phyloP scores from a whole-genome alignment of 2,329 filamentous ascomycete species.

The Emmonsiellopsis sp. region DNA sequence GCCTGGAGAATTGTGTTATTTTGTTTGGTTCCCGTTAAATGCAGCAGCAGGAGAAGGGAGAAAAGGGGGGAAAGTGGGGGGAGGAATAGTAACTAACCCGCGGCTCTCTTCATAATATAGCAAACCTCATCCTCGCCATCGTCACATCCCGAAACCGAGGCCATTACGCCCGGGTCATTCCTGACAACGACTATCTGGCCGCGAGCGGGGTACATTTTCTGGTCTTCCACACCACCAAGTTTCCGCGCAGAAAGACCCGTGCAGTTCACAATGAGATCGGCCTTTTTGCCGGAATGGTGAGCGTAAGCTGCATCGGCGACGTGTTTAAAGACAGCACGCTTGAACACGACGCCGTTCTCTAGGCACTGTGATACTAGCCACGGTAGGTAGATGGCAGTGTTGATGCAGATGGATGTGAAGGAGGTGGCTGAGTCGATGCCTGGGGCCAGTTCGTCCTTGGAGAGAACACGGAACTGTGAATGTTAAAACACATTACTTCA shows the following conservation, averaged over 20 bases:
- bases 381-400: conserved; percentile 76
- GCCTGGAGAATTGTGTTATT: conserved; percentile 24
- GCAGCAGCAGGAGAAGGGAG: neutral
- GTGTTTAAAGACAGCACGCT: conserved; percentile 56
- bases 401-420: conserved; percentile 85
- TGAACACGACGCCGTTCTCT: conserved; percentile 59
- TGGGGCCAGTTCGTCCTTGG: conserved; percentile 46
- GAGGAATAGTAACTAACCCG: conserved; percentile 16
- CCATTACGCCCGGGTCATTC: conserved; percentile 65
- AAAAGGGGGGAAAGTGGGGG: neutral
- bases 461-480: conserved; percentile 51
- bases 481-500: neutral
- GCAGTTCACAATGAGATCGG: conserved; percentile 71
- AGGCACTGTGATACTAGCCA: conserved; percentile 77
- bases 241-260: conserved; percentile 67
- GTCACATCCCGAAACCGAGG: conserved; percentile 60
- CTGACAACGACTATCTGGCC: conserved; percentile 78
- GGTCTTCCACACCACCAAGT: conserved; percentile 74
- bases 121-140: conserved; percentile 62
- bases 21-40: neutral
- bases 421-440: conserved; percentile 62
- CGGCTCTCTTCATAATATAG: conserved; percentile 75
- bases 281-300: conserved; percentile 48
- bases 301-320: conserved; percentile 58
- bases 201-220: conserved; percentile 61